Evolutionary conservation across 352 stramenopile species (phyloP).

Genomic region (Pythium biforme): DNA sequence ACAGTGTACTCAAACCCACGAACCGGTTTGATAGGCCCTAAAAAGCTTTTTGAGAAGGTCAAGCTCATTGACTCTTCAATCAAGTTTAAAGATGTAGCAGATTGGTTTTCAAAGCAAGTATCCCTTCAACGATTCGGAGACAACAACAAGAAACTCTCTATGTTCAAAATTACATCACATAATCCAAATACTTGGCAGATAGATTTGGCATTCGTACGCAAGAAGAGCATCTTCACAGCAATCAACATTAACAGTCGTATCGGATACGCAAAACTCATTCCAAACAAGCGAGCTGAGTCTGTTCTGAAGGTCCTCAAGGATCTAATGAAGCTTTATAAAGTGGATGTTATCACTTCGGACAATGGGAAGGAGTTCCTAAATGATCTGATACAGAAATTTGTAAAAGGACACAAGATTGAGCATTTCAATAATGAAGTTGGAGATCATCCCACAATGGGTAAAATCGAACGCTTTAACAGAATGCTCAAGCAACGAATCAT

Average conservation of each 20-base stretch:
- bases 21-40: not conserved
- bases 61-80: not conserved
- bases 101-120: not conserved
- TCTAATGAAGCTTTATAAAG: constrained; percentile 28
- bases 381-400: constrained; percentile 23
- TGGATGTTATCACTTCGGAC: constrained; percentile 32
- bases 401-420: constrained; percentile 34
- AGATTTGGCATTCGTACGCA: constrained; percentile 28
- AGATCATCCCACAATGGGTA: constrained; percentile 40
- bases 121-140: not conserved
- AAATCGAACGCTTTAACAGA: constrained; percentile 46
- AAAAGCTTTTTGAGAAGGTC: not conserved
- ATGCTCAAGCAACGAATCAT: constrained; percentile 38
- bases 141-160: not conserved
- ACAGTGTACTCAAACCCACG: not conserved
- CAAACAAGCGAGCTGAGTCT: constrained; percentile 32
- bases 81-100: not conserved
- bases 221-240: constrained; percentile 27
- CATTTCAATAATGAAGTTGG: constrained; percentile 41
- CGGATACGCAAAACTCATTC: constrained; percentile 38
- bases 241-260: constrained; percentile 43
- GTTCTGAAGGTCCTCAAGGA: constrained; percentile 29
- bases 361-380: constrained; percentile 45
- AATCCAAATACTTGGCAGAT: constrained; percentile 35
- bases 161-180: constrained; percentile 24